phyloP scores from a whole-genome alignment of 73 alveolate species.

The Paramecium biaurelia region DNA sequence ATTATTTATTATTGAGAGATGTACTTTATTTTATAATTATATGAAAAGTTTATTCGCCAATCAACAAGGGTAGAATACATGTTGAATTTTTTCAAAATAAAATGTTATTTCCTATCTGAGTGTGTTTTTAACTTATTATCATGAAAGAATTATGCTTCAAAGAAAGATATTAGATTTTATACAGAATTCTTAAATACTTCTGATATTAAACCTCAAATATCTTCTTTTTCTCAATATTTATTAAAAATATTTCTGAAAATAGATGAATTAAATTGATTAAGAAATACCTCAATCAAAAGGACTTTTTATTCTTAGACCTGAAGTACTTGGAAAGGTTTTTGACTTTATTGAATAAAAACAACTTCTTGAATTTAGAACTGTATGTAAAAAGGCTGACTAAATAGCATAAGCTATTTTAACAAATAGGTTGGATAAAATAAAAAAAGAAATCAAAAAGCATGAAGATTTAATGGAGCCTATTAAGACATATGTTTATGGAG shows the following conservation, averaged over 20 bases:
- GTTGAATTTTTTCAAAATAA: too few species aligned
- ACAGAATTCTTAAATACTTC: neutral
- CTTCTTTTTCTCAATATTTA: neutral
- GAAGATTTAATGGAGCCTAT: neutral
- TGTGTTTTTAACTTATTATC: neutral
- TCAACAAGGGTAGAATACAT: too few species aligned
- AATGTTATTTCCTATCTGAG: too few species aligned
- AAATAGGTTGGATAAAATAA: neutral
- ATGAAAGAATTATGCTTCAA: too few species aligned
- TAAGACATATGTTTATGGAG: neutral
- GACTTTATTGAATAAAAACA: neutral
- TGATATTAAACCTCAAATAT: neutral
- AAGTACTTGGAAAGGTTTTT: neutral
- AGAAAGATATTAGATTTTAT: neutral
- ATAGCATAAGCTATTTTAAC: neutral
- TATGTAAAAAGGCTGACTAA: neutral
- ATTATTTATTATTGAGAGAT: too few species aligned
- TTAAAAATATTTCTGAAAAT: neutral
- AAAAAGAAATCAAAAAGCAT: neutral
- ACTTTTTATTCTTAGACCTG: neutral
- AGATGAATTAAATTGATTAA: neutral
- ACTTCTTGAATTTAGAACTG: neutral
- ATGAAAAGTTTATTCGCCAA: too few species aligned
- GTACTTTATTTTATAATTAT: too few species aligned
- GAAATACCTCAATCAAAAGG: neutral